Evolutionary conservation across 2,329 filamentous ascomycete species (phyloP).

Genomic region (Fusarium miscanthi): DNA sequence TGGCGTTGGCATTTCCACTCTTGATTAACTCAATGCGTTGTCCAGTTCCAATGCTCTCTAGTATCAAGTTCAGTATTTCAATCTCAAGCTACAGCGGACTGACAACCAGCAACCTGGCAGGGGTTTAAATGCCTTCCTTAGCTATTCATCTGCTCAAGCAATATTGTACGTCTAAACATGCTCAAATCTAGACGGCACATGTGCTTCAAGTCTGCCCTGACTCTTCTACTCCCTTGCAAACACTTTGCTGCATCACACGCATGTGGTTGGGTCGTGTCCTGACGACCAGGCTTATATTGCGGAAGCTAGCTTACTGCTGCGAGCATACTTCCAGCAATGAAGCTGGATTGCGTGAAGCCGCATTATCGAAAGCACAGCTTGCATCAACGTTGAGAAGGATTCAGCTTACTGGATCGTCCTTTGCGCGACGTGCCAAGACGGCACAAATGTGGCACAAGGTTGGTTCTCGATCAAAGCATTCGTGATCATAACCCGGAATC

Average conservation of each 20-base stretch:
- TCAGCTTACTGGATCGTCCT: background rate
- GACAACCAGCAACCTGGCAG: background rate
- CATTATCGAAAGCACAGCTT: background rate
- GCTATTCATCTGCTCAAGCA: background rate
- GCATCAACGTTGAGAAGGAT: background rate
- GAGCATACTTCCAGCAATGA: background rate
- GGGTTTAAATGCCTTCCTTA: slow-evolving; percentile 4
- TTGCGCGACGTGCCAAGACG: background rate
- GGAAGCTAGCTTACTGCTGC: background rate
- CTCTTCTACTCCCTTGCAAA: background rate
- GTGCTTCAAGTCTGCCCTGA: background rate
- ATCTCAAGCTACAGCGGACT: slow-evolving; percentile 16
- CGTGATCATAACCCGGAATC: background rate
- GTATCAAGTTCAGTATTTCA: slow-evolving; percentile 10
- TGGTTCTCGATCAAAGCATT: background rate
- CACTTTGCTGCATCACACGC: background rate
- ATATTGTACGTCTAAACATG: background rate
- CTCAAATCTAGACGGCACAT: background rate
- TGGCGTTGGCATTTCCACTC: background rate
- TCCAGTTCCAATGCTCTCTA: background rate
- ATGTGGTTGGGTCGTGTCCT: background rate
- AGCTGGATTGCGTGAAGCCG: background rate
- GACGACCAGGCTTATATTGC: background rate
- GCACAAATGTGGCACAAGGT: background rate
- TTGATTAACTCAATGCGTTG: background rate